These are phyloP conservation scores for Mycosphaerella arachidis DNA, from an alignment of 2,329 filamentous ascomycete genomes.

Conservation along the genomic window DNA sequence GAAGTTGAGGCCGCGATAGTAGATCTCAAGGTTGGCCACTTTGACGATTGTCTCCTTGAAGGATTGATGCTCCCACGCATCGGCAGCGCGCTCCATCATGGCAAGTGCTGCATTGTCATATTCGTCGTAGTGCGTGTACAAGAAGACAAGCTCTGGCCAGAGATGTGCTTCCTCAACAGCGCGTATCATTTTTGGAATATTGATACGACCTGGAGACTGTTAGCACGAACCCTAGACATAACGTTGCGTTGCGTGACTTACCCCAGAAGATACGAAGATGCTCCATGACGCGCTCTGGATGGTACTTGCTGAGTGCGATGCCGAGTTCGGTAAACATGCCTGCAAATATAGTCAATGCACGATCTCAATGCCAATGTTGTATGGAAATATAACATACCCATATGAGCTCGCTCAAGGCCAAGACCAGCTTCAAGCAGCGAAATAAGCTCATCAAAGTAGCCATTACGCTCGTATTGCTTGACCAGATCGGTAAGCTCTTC, in stretches of 20 bases:
- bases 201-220: constrained; percentile 57
- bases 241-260: constrained; percentile 24
- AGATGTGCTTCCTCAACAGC: constrained; percentile 91
- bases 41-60: constrained; percentile 99
- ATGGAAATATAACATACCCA: constrained; percentile 13
- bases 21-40: constrained; percentile 97
- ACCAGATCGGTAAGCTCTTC: constrained; percentile 91
- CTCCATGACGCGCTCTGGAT: constrained; percentile 94
- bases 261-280: constrained; percentile 98
- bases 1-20: constrained; percentile 95
- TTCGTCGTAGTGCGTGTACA: constrained; percentile 97
- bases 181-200: constrained; percentile 93
- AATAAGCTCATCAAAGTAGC: constrained; percentile 98
- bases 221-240: neutral
- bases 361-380: constrained; percentile 2
- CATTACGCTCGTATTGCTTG: constrained; percentile 92
- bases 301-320: constrained; percentile 89
- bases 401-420: constrained; percentile 63
- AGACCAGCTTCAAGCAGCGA: constrained; percentile 89
- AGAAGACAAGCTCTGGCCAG: constrained; percentile 96
- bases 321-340: constrained; percentile 94
- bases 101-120: constrained; percentile 95
- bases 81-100: constrained; percentile 95
- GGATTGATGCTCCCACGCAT: constrained; percentile 98
- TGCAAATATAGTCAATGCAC: constrained; percentile 67